These are phyloP conservation scores for Nicotiana tabacum DNA, from an alignment of 257 asterid species.

Conservation along the genomic window DNA sequence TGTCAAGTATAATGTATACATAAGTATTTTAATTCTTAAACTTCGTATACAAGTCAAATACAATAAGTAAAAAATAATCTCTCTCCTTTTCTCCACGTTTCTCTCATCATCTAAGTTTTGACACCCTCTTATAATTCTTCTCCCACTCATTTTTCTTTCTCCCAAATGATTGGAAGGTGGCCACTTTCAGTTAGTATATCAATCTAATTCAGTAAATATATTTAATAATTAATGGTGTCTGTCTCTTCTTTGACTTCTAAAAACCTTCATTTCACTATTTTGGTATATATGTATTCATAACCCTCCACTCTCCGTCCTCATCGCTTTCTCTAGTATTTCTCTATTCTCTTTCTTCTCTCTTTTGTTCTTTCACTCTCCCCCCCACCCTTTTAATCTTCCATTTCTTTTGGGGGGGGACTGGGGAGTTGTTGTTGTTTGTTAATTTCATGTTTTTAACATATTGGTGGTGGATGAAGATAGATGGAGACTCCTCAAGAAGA, in stretches of 20 bases:
- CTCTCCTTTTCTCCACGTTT: neutral
- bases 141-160: neutral
- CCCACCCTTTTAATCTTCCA: slow-evolving; percentile 18
- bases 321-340: neutral
- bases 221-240: slow-evolving; percentile 6
- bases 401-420: neutral
- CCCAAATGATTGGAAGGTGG: neutral
- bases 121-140: neutral
- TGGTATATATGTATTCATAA: neutral
- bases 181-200: neutral
- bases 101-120: neutral
- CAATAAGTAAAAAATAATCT: neutral
- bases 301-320: slow-evolving; percentile 11
- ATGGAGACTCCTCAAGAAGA: slow-evolving; percentile 31
- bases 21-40: neutral
- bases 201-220: slow-evolving; percentile 10
- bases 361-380: slow-evolving; percentile 25
- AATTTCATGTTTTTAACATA: neutral
- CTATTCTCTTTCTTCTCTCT: slow-evolving; percentile 23
- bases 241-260: neutral
- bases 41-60: neutral
- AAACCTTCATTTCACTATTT: slow-evolving; percentile 1
- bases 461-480: slow-evolving; percentile 12
- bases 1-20: neutral
- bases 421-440: neutral